Evolutionary conservation across 768 basidiomycete species (phyloP).

Genomic region (Mycena filopes): DNA sequence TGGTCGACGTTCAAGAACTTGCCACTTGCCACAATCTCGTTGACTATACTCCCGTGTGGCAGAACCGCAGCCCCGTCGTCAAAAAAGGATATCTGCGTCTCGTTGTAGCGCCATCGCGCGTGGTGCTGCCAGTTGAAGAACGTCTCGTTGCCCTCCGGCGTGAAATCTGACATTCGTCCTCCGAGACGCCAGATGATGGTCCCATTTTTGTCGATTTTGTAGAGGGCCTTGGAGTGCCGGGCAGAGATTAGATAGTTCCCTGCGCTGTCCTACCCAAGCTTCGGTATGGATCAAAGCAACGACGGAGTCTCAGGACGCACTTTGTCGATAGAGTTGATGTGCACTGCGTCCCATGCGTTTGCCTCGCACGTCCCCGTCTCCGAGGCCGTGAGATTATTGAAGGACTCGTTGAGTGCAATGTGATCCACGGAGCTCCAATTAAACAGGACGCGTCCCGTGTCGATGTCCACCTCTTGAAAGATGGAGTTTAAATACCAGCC

Average conservation of each 20-base stretch:
- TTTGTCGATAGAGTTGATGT: slow-evolving; percentile 24
- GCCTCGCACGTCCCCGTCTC: not conserved
- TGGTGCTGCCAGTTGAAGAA: slow-evolving; percentile 34
- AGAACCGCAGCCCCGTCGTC: slow-evolving; percentile 23
- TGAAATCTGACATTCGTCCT: slow-evolving; percentile 23
- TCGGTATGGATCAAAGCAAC: too few relatives aligned
- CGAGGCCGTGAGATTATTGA: slow-evolving; percentile 1
- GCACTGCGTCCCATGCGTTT: slow-evolving; percentile 13
- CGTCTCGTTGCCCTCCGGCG: slow-evolving; percentile 19
- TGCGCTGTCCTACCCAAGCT: not conserved
- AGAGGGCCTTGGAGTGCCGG: slow-evolving; percentile 30
- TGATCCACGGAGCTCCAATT: slow-evolving; percentile 25
- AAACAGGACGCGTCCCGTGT: slow-evolving; percentile 8
- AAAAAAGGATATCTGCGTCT: slow-evolving; percentile 24
- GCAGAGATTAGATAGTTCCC: slow-evolving; percentile 35
- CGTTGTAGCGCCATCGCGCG: slow-evolving; percentile 21
- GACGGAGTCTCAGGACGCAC: not conserved
- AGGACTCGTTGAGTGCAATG: slow-evolving; percentile 21
- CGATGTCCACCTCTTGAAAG: slow-evolving; percentile 21
- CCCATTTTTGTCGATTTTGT: slow-evolving; percentile 29
- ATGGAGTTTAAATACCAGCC: slow-evolving; percentile 18
- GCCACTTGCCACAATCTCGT: slow-evolving; percentile 8
- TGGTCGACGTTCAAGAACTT: slow-evolving; percentile 12
- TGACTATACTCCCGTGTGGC: not conserved
- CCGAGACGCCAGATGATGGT: slow-evolving; percentile 34